These are phyloP conservation scores for Tolypocladium cylindrosporum DNA, from an alignment of 2,329 filamentous ascomycete genomes.

Conservation along the genomic window DNA sequence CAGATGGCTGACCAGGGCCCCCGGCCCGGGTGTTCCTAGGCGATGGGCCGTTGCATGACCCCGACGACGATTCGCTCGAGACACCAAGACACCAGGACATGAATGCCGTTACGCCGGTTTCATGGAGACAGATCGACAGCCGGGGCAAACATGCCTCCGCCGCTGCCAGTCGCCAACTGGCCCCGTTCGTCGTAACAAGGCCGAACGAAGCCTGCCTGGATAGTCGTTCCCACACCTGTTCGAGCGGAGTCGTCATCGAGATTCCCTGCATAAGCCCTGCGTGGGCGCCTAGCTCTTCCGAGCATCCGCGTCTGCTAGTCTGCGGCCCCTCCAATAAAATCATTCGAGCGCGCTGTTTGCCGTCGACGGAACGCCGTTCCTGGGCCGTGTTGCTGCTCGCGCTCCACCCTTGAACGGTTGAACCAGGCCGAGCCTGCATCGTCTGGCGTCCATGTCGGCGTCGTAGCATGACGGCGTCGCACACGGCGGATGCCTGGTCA, in stretches of 20 bases:
- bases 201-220: neutral
- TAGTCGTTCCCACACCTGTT: too few species aligned
- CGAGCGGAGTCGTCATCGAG: neutral
- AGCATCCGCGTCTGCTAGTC: neutral
- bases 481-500: neutral
- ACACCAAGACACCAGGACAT: neutral
- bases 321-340: neutral
- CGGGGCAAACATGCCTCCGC: neutral
- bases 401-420: neutral
- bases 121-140: neutral
- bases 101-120: neutral
- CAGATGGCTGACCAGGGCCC: neutral
- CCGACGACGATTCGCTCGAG: neutral
- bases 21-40: neutral
- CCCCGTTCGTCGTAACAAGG: neutral
- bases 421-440: neutral
- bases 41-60: slow-evolving; percentile 1
- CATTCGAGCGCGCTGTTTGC: neutral
- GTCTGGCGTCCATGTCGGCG: neutral
- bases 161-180: too few species aligned
- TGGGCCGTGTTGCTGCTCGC: neutral
- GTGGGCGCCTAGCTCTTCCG: neutral
- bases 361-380: neutral
- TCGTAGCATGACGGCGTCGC: neutral
- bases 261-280: neutral